A percentile compares a stretch with the other conserved stretches of the same genome.
Evolutionary conservation across 805 yeast genomes (phyloP).

Genomic region (Millerozyma acaciae): DNA sequence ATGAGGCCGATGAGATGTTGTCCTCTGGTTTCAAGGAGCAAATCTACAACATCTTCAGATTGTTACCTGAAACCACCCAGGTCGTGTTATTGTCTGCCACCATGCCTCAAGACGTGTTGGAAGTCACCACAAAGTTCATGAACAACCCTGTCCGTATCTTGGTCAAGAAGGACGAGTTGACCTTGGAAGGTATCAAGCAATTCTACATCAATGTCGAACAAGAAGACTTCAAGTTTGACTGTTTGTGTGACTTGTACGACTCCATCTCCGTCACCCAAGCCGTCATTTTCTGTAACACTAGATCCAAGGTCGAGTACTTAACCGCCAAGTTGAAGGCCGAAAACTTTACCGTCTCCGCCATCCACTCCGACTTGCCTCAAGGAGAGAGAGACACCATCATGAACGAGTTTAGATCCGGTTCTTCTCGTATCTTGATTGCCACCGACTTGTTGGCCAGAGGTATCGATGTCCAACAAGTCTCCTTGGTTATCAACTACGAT

Average conservation of each 20-base stretch:
- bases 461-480: slow-evolving; percentile 96
- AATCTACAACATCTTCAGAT: slow-evolving; percentile 87
- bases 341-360: slow-evolving; percentile 88
- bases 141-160: slow-evolving; percentile 89
- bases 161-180: slow-evolving; percentile 92
- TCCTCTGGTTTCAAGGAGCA: slow-evolving; percentile 92
- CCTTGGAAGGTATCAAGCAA: slow-evolving; percentile 94
- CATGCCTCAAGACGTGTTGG: slow-evolving; percentile 87
- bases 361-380: slow-evolving; percentile 96
- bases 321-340: slow-evolving; percentile 68
- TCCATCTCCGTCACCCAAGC: slow-evolving; percentile 95
- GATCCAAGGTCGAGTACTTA: slow-evolving; percentile 88
- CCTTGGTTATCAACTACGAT: slow-evolving; percentile 91
- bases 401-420: slow-evolving; percentile 94
- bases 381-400: slow-evolving; percentile 88
- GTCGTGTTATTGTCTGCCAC: slow-evolving; percentile 95
- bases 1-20: slow-evolving; percentile 98
- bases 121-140: slow-evolving; percentile 90
- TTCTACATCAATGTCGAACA: slow-evolving; percentile 84
- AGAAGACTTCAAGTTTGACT: slow-evolving; percentile 93
- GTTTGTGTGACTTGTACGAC: slow-evolving; percentile 91
- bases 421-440: slow-evolving; percentile 86
- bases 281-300: slow-evolving; percentile 95
- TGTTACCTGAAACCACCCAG: slow-evolving; percentile 85
- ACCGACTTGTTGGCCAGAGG: slow-evolving; percentile 98